Evolutionary conservation across 768 basidiomycete species (phyloP), one percentile per base, ranked within the genome.

Genomic region (Suillus lakei): DNA sequence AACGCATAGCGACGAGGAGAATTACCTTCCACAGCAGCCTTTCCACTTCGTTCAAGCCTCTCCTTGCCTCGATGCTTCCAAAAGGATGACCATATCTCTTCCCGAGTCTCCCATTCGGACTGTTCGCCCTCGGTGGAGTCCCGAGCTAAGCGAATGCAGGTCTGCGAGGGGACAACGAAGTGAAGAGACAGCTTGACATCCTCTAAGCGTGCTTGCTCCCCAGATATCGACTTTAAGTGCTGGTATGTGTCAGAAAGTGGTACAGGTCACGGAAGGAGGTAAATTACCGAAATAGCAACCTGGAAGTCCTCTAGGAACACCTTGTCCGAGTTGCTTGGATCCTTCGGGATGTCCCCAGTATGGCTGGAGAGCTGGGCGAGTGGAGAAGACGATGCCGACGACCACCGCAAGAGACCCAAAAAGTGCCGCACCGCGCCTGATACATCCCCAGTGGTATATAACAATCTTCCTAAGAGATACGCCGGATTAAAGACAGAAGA

Each of bases 391-490:
- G 66, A 70, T 51, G 67, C 61, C 48, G 71, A 70, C 3, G 85
- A 80, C 61, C 85, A 84, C 63, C 83, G 82, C 26, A 99, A 81
- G 18, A 97, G 80, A 1, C 86, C 83, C 23, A 97, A 74, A 74
- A 98, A 98, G 64, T 91, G 84, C 50, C 83, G 80, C 32, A 96
- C 89, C 9, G 97, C 95, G 8, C 84, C 86, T 54, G 83, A 82
- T 32, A 91, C 85, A 71, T 96, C 88, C 13, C 96, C 96, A n/a
- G 92, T 91, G 1, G 93, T 95, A 74, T 98, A 99, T 44, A 95
- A 80, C 66, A 99, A 78, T 46, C 96, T 84, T 39, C 94, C 97
- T 94, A 61, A 36, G 63, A 62, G 36, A 39, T 61, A 58, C 51
- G n/a, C 28, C 66, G 62, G 56, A 60, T 64, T 62, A 53, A 15